A percentile compares a stretch with the other conserved stretches of the same genome.
Evolutionary conservation across 1,284 basidiomycete species (phyloP).

Genomic region (Ustilago sp.): DNA sequence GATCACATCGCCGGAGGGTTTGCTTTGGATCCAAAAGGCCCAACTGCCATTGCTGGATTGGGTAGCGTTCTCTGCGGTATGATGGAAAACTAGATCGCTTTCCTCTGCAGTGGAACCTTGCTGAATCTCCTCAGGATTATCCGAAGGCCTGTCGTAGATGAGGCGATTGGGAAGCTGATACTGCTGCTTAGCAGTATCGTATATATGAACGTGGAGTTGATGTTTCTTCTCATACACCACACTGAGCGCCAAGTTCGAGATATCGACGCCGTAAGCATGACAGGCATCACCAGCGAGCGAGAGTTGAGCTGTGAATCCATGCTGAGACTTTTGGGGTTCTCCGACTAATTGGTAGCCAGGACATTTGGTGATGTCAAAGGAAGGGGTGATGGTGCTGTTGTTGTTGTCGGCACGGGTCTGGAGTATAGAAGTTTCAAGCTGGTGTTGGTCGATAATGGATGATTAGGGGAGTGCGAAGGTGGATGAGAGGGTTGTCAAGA

Average conservation of each 20-base stretch:
- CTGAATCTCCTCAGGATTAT: slow-evolving; percentile 43
- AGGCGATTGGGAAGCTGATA: slow-evolving; percentile 78
- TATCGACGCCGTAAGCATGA: slow-evolving; percentile 79
- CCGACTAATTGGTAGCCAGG: slow-evolving; percentile 55
- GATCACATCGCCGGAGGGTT: slow-evolving; percentile 73
- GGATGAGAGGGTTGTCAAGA: slow-evolving; percentile 24
- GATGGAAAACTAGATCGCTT: slow-evolving; percentile 75
- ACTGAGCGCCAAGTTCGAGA: slow-evolving; percentile 76
- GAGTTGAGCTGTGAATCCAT: slow-evolving; percentile 75
- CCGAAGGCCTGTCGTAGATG: slow-evolving; percentile 75
- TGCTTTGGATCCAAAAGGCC: slow-evolving; percentile 80
- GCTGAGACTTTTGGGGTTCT: slow-evolving; percentile 15
- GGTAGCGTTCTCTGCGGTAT: slow-evolving; percentile 71
- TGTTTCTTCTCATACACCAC: slow-evolving; percentile 75
- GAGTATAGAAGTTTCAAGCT: slow-evolving; percentile 32
- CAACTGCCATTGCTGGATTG: slow-evolving; percentile 72
- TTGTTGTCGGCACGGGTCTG: slow-evolving; percentile 21
- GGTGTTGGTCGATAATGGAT: slow-evolving; percentile 19
- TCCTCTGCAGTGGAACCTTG: slow-evolving; percentile 37
- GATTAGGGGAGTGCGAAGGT: slow-evolving; percentile 30
- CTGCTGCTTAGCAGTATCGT: slow-evolving; percentile 74
- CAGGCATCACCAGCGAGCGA: slow-evolving; percentile 76
- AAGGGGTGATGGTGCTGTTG: slow-evolving; percentile 21
- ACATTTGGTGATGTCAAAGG: slow-evolving; percentile 43
- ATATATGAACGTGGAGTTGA: slow-evolving; percentile 79